phyloP scores from a whole-genome alignment of 495 filamentous ascomycete genomes.

The Xylaria longipes region DNA sequence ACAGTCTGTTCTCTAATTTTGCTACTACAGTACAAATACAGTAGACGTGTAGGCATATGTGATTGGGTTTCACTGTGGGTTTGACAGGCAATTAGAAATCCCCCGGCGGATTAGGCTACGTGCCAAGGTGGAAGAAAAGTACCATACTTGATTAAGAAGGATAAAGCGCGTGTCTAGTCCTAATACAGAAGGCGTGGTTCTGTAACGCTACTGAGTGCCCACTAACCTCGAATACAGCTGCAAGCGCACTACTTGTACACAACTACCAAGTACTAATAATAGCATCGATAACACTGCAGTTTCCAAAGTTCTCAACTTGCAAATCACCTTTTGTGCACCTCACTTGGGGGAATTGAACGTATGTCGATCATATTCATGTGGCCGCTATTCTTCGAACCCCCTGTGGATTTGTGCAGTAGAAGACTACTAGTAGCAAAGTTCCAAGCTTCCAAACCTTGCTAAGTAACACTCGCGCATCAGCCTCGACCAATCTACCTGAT shows the following conservation, averaged over 20 bases:
- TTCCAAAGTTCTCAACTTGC: not conserved
- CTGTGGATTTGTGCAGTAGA: not conserved
- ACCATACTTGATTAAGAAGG: conserved; percentile 22
- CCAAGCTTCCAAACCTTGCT: not conserved
- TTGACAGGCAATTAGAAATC: not conserved
- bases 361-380: conserved; percentile 8
- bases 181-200: conserved; percentile 10
- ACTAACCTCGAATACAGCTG: not conserved
- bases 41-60: not conserved
- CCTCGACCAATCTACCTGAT: not conserved
- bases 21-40: no score
- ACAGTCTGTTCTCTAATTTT: not conserved
- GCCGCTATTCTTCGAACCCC: not conserved
- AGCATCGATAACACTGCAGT: conserved; percentile 6
- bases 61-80: conserved; percentile 6
- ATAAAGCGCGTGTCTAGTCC: conserved; percentile 6
- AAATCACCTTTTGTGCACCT: not conserved
- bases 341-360: not conserved
- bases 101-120: not conserved
- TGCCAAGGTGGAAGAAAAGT: conserved; percentile 14
- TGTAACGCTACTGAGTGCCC: not conserved
- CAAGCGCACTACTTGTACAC: not conserved
- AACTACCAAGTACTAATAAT: conserved; percentile 16
- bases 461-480: not conserved
- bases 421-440: not conserved